A percentile compares a stretch with the other conserved stretches of the same genome.
Evolutionary conservation across 23 red algal species (phyloP).

Genomic region (Chondrus crispus): DNA sequence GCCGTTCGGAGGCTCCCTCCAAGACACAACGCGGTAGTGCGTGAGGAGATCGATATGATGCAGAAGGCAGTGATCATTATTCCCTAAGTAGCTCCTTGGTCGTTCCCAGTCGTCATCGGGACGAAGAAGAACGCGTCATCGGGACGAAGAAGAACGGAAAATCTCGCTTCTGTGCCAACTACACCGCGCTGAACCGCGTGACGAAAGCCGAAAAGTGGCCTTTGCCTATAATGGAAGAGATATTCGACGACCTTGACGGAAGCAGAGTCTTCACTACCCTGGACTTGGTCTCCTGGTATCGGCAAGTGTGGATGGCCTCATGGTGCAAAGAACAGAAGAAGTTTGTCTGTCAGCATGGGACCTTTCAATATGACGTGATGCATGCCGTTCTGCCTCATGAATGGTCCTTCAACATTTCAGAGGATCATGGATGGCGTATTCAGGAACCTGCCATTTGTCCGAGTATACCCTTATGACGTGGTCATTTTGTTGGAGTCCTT

Average conservation of each 20-base stretch:
- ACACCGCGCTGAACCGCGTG: background rate
- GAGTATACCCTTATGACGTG: background rate
- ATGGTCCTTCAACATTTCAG: constrained; percentile 20
- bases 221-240: constrained; percentile 3
- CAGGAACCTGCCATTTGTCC: background rate
- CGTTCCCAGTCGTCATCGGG: background rate
- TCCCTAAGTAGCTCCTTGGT: background rate
- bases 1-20: background rate
- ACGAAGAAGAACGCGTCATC: background rate
- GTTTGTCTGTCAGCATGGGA: background rate
- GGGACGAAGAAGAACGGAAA: background rate
- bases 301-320: background rate
- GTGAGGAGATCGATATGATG: background rate
- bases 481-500: background rate
- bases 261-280: background rate
- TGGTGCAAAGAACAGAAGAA: background rate
- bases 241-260: background rate
- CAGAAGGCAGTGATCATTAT: background rate
- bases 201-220: background rate
- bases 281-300: background rate
- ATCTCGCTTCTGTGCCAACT: background rate
- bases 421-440: background rate
- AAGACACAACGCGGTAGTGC: background rate
- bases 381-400: background rate
- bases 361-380: background rate